Conservation (phyloP, 2,329 filamentous ascomycete species). For the Penicillium thymicola region DNA sequence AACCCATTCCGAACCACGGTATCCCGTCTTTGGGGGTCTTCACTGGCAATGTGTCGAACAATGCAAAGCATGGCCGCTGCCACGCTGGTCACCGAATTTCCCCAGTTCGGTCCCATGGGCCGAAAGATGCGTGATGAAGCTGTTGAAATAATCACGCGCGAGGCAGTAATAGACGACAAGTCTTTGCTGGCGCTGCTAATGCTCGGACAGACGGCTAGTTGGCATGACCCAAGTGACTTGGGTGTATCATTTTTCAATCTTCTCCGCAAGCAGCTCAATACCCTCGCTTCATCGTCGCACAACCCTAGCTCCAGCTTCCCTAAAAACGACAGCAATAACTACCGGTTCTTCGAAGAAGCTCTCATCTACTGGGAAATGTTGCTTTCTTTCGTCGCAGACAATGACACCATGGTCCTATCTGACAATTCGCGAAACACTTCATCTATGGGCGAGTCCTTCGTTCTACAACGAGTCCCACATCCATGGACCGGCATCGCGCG, state of each 20-base stretch:
- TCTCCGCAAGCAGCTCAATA: slow-evolving; percentile 42
- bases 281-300: slow-evolving; percentile 31
- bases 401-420: slow-evolving; percentile 34
- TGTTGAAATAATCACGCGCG: slow-evolving; percentile 50
- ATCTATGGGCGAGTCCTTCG: slow-evolving; percentile 26
- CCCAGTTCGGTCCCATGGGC: slow-evolving; percentile 50
- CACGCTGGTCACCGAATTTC: slow-evolving; percentile 57
- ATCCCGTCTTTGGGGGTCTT: slow-evolving; percentile 56
- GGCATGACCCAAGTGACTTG: slow-evolving; percentile 57
- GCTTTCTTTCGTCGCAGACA: slow-evolving; percentile 51
- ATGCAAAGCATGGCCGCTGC: slow-evolving; percentile 65
- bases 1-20: slow-evolving; percentile 62
- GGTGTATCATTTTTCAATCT: slow-evolving; percentile 52
- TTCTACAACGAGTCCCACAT: slow-evolving; percentile 37
- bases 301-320: slow-evolving; percentile 4
- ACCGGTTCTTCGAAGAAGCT: slow-evolving; percentile 56
- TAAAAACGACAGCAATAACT: slow-evolving; percentile 38
- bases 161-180: slow-evolving; percentile 50
- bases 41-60: slow-evolving; percentile 57
- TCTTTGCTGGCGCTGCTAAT: slow-evolving; percentile 57
- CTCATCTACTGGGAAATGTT: slow-evolving; percentile 60
- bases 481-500: slow-evolving; percentile 42
- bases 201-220: slow-evolving; percentile 58
- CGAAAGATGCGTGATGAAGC: slow-evolving; percentile 53
- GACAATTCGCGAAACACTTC: slow-evolving; percentile 13